Evolutionary conservation across 257 asterid genomes (phyloP).

Genomic region (Ehretia macrophylla): DNA sequence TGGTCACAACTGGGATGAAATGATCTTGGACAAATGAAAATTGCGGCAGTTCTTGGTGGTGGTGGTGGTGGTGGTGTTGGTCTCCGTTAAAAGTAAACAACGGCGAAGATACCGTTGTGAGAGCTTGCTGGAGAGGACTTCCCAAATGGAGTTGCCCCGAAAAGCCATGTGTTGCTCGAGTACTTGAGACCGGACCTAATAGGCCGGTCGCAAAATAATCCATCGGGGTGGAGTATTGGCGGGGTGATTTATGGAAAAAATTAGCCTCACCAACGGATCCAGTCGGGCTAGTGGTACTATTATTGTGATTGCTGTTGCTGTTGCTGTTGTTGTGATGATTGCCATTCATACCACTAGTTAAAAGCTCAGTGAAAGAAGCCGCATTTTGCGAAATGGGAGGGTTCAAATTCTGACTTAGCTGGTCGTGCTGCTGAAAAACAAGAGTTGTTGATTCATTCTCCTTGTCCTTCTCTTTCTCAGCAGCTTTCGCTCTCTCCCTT

Average conservation of each 20-base stretch:
- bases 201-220: slow-evolving; percentile 31
- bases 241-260: slow-evolving; percentile 21
- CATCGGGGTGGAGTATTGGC: slow-evolving; percentile 30
- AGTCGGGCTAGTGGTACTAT: slow-evolving; percentile 1
- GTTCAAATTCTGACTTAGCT: slow-evolving; percentile 13
- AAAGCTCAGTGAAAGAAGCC: slow-evolving; percentile 55
- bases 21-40: slow-evolving; percentile 42
- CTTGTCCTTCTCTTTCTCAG: slow-evolving; percentile 35
- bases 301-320: neutral
- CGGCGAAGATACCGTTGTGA: neutral
- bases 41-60: slow-evolving; percentile 32
- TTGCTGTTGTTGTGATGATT: neutral
- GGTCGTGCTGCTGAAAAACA: slow-evolving; percentile 7
- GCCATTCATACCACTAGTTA: slow-evolving; percentile 27
- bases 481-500: slow-evolving; percentile 31
- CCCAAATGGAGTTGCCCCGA: slow-evolving; percentile 24
- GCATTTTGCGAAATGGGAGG: slow-evolving; percentile 29
- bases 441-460: slow-evolving; percentile 16
- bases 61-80: slow-evolving; percentile 14
- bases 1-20: slow-evolving; percentile 18
- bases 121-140: neutral
- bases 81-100: slow-evolving; percentile 11
- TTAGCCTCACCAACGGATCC: slow-evolving; percentile 12
- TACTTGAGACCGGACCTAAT: slow-evolving; percentile 16
- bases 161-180: slow-evolving; percentile 10